Base-by-base conservation (phyloP, 192 early-diverging fungal species). In the Neocallimastix lanati region DNA sequence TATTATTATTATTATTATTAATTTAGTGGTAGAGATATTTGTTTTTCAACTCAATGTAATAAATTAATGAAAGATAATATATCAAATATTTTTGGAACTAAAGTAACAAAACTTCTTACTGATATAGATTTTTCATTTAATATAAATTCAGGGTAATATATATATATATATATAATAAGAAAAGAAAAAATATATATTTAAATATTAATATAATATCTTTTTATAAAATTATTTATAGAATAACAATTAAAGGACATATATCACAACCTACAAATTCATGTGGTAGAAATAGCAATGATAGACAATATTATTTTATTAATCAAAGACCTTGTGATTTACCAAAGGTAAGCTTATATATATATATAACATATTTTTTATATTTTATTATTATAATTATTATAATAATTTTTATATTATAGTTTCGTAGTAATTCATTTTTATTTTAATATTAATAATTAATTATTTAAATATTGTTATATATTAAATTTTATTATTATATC, bases 281-380 rank as follows among this genome's bases (percentile, higher is more conserved):
- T 67, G 95, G 95, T 0, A 83, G 96, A 13, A 92, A 89, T 29
- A 92, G 84, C 18, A 38, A 85, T 2, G 98, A 98, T 81, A 88
- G 94, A 50, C 96, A 97, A 87, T 98, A 91, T 80, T 84, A 93
- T 33, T 98, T 87, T 80, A 88, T 99, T 78, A 98, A 98, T 83
- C 92, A 92, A 13, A 90, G 96, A 27, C 96, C 98, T 0, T 94
- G 95, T 79, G 87, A 89, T 76, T 83, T 97, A 40, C 94, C 93
- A 77, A 94, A 93, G 81, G 91, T 92, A 82, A 28, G 7, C 67
- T 13, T 37, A 29, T 78, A n/a, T n/a, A n/a, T n/a, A n/a, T n/a
- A n/a, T n/a, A n/a, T n/a, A n/a, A n/a, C n/a, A n/a, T n/a, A n/a
- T n/a, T n/a, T n/a, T n/a, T n/a, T n/a, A n/a, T n/a, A n/a, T n/a